A percentile compares a stretch with the other conserved stretches of the same genome.
These are phyloP conservation scores for Exophiala xenobiotica DNA, from an alignment of 2,329 filamentous ascomycete species.

Conservation along the genomic window DNA sequence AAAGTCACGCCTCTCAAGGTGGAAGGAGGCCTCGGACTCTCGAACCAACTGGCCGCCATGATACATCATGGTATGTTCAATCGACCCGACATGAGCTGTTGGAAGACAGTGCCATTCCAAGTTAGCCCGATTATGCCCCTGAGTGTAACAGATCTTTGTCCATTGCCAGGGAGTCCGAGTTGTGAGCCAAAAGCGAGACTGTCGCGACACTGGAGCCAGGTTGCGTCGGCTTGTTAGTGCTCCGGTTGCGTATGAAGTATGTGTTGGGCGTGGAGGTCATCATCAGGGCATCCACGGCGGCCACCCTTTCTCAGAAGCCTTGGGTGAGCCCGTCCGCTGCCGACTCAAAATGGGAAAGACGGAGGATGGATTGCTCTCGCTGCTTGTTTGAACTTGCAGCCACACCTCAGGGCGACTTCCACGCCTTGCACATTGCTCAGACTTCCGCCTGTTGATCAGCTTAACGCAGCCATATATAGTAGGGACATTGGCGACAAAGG, in stretches of 20 bases:
- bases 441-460: conserved; percentile 19
- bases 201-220: too few species aligned
- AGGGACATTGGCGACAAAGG: conserved; percentile 42
- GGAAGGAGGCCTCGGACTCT: neutral
- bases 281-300: conserved; percentile 17
- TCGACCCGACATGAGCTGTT: too few species aligned
- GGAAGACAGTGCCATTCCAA: too few species aligned
- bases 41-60: too few species aligned
- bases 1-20: neutral
- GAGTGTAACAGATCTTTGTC: too few species aligned
- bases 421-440: conserved; percentile 19
- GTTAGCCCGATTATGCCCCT: too few species aligned
- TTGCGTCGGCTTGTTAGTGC: too few species aligned
- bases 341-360: conserved; percentile 11
- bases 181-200: too few species aligned
- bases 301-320: conserved; percentile 19
- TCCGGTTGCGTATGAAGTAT: neutral
- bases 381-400: conserved; percentile 19
- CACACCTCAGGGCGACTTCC: conserved; percentile 26
- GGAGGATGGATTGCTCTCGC: conserved; percentile 8
- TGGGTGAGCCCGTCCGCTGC: conserved; percentile 6
- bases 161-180: too few species aligned
- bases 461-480: conserved; percentile 34
- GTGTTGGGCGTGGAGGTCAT: neutral
- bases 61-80: too few species aligned